Conservation (phyloP, 148 eudicot genomes). For the Gaultheria prostrata region DNA sequence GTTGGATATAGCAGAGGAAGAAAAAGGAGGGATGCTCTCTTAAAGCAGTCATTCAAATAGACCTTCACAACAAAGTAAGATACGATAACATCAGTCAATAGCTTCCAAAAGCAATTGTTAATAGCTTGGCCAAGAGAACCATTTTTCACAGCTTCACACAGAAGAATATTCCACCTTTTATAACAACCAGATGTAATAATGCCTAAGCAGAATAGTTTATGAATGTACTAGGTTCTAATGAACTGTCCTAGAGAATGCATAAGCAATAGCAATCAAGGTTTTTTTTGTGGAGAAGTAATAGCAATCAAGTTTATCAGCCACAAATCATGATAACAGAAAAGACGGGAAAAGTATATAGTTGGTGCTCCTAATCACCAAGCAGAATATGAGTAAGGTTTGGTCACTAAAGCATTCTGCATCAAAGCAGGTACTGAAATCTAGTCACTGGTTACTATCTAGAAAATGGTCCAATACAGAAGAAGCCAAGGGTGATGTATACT, state of each 20-base stretch:
- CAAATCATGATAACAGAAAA: background rate
- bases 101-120: background rate
- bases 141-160: background rate
- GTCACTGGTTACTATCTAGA: background rate
- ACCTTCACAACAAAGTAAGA: background rate
- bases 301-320: background rate
- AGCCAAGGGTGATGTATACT: background rate
- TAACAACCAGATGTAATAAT: background rate
- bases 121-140: background rate
- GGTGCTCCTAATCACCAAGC: constrained; percentile 10
- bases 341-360: background rate
- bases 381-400: background rate
- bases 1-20: background rate
- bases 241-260: background rate
- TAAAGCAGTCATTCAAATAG: background rate
- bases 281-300: background rate
- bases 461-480: background rate
- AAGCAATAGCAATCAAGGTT: background rate
- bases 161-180: background rate
- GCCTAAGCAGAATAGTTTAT: background rate
- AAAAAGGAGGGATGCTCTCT: background rate
- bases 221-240: background rate
- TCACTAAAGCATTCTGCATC: constrained; percentile 5
- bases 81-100: background rate
- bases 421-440: constrained; percentile 2